Conservation (phyloP, 2,329 filamentous ascomycete genomes). For the Daldinia sp. region DNA sequence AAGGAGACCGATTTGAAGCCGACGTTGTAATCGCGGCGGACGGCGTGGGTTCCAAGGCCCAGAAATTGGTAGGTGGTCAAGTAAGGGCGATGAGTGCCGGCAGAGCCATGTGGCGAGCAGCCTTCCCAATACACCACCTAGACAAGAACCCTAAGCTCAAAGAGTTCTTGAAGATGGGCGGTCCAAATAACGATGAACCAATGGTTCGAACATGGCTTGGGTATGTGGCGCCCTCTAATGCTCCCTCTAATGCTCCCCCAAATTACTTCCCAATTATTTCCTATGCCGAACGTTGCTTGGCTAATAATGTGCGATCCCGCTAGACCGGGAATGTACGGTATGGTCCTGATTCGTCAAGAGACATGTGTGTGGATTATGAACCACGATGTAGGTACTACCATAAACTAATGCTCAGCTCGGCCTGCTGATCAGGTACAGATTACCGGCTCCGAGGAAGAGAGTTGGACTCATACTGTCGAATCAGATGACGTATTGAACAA, state of each 20-base stretch:
- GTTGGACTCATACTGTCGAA: conserved; percentile 49
- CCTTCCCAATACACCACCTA: conserved; percentile 52
- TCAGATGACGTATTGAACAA: conserved; percentile 48
- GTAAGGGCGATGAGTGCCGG: conserved; percentile 54
- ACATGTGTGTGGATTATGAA: conserved; percentile 52
- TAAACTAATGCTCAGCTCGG: neutral
- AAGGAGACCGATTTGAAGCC: conserved; percentile 58
- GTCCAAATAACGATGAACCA: conserved; percentile 51
- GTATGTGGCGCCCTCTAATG: conserved; percentile 48
- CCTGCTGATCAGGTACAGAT: conserved; percentile 39
- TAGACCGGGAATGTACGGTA: conserved; percentile 53
- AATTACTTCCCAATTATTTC: too few relatives aligned
- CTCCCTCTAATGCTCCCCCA: too few relatives aligned
- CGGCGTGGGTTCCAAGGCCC: conserved; percentile 56
- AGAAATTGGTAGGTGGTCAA: conserved; percentile 53
- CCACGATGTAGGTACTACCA: conserved; percentile 44
- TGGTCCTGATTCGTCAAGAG: conserved; percentile 47
- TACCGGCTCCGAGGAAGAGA: conserved; percentile 50
- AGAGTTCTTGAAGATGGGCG: conserved; percentile 54
- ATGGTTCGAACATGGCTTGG: conserved; percentile 58
- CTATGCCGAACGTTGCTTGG: neutral
- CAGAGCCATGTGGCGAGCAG: conserved; percentile 55
- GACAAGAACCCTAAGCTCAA: conserved; percentile 51
- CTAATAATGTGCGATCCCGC: conserved; percentile 13
- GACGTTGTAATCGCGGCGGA: conserved; percentile 59